Evolutionary conservation across 768 basidiomycete species (phyloP).

Genomic region (Phanerodontia chrysosporium): DNA sequence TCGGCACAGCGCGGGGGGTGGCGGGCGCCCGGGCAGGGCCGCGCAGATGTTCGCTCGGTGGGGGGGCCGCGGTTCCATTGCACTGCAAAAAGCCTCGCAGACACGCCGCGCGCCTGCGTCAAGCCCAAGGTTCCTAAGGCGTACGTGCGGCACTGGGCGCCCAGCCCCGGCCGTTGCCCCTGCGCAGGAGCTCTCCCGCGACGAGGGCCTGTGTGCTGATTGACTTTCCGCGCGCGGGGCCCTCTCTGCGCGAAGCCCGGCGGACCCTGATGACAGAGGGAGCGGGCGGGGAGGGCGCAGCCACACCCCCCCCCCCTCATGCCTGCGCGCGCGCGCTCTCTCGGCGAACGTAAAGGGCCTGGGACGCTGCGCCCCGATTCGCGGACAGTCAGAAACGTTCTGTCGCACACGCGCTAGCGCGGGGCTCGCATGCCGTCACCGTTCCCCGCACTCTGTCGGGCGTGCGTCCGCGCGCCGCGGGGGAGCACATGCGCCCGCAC

Average conservation of each 20-base stretch:
- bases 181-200: too few species aligned
- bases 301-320: too few species aligned
- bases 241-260: not conserved
- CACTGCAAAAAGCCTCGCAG: too few species aligned
- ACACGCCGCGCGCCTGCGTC: too few species aligned
- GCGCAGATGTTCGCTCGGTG: not conserved
- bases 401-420: not conserved
- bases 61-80: too few species aligned
- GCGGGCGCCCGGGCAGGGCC: not conserved
- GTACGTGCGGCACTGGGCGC: too few species aligned
- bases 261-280: not conserved
- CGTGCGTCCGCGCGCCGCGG: too few species aligned
- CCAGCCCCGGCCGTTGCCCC: too few species aligned
- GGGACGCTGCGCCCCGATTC: not conserved
- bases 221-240: not conserved
- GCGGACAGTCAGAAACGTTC: not conserved
- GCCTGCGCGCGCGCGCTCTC: too few species aligned
- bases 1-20: not conserved
- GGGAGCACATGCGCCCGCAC: too few species aligned
- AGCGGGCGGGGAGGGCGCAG: not conserved
- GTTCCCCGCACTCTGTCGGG: not conserved
- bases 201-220: not conserved
- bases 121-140: too few species aligned
- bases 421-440: not conserved
- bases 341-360: not conserved